A percentile compares a stretch with the other conserved stretches of the same genome.
phyloP scores from a whole-genome alignment of 805 yeast genomes.

The Candida caryicola region DNA sequence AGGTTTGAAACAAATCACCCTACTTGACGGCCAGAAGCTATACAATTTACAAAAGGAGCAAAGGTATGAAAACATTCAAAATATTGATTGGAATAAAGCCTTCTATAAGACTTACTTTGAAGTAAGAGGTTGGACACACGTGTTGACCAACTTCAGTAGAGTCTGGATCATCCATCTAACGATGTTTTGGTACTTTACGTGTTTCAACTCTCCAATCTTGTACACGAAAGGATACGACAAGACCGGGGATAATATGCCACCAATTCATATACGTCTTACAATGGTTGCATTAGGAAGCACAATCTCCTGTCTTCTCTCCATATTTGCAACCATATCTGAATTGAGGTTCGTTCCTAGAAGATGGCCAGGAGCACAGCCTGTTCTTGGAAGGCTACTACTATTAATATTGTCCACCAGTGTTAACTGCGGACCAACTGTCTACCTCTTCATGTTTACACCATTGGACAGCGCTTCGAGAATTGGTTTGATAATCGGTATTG shows the following conservation, averaged over 20 bases:
- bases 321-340: constrained; percentile 26
- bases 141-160: constrained; percentile 48
- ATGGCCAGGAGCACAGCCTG: constrained; percentile 20
- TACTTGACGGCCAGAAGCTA: constrained; percentile 32
- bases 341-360: constrained; percentile 23
- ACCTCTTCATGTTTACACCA: constrained; percentile 25
- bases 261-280: constrained; percentile 43
- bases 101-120: constrained; percentile 49
- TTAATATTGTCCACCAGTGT: constrained; percentile 15
- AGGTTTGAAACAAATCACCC: constrained; percentile 30
- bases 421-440: constrained; percentile 29
- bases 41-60: constrained; percentile 24
- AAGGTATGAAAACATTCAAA: constrained; percentile 29
- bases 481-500: constrained; percentile 22
- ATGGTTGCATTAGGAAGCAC: constrained; percentile 46
- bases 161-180: constrained; percentile 53
- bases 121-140: constrained; percentile 49
- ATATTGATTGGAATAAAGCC: constrained; percentile 39
- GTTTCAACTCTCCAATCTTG: constrained; percentile 49
- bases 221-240: constrained; percentile 45
- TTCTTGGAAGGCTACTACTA: constrained; percentile 14
- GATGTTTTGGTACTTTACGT: constrained; percentile 51
- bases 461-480: constrained; percentile 20
- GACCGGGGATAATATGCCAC: constrained; percentile 42
- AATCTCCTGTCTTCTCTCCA: constrained; percentile 32